Percentiles rank a stretch among this genome's conserved stretches.
phyloP scores from a whole-genome alignment of 495 filamentous ascomycete genomes.

The Aspergillus nidulans region DNA sequence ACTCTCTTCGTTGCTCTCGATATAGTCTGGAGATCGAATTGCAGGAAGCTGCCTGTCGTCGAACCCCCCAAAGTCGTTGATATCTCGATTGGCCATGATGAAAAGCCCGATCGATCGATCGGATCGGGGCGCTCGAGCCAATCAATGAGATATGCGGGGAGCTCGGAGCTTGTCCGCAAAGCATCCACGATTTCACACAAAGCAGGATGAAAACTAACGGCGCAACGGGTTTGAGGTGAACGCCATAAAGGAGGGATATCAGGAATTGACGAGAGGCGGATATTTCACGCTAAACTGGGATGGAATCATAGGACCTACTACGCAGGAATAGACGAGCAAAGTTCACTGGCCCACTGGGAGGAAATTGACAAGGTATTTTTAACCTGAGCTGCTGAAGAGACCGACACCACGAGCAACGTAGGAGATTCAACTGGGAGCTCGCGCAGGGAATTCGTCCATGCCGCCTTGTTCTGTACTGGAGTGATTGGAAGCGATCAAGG shows the following conservation, averaged over 20 bases:
- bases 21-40: constrained; percentile 5
- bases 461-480: not conserved
- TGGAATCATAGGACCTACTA: constrained; percentile 6
- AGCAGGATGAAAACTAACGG: not conserved
- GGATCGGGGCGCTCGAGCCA: constrained; percentile 10
- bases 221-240: not conserved
- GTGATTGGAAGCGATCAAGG: not conserved
- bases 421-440: not conserved
- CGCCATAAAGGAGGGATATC: not conserved
- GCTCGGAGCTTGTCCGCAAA: not conserved
- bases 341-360: not conserved
- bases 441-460: not conserved
- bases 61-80: constrained; percentile 17
- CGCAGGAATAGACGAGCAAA: not conserved
- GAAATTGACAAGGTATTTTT: not conserved
- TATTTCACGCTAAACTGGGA: not conserved
- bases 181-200: not conserved
- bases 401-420: not conserved
- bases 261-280: not conserved
- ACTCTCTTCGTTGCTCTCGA: constrained; percentile 2
- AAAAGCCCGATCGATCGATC: constrained; percentile 17
- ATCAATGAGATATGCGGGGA: constrained; percentile 5
- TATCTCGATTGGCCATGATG: constrained; percentile 11
- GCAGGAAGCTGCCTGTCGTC: constrained; percentile 15
- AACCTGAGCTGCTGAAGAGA: not conserved